These are phyloP conservation scores for Neonectria sp. DNA, from an alignment of 2,329 filamentous ascomycete species.

Conservation along the genomic window DNA sequence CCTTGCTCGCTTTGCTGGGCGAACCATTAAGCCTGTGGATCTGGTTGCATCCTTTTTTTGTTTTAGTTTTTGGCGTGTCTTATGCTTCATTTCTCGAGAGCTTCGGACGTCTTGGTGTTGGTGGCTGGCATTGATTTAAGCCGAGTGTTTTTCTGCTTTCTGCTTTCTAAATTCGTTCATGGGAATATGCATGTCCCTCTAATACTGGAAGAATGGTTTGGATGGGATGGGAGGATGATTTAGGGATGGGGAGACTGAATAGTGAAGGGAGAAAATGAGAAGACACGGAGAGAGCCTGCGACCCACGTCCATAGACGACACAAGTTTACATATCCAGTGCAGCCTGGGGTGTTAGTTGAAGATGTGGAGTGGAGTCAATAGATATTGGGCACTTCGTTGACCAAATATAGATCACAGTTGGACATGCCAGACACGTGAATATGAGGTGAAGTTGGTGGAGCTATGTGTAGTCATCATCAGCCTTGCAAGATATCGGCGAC, in stretches of 20 bases:
- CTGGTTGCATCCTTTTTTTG: constrained; percentile 38
- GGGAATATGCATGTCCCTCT: constrained; percentile 30
- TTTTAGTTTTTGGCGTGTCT: constrained; percentile 27
- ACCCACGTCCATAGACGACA: constrained; percentile 7
- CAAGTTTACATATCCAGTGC: background rate
- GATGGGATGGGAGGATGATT: constrained; percentile 19
- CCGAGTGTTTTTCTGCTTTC: constrained; percentile 27
- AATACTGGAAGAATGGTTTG: constrained; percentile 35
- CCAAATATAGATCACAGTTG: background rate
- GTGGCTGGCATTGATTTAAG: constrained; percentile 36
- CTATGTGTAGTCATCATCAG: constrained; percentile 3
- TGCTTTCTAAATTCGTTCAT: constrained; percentile 16
- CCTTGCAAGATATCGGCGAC: background rate
- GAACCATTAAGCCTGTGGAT: background rate
- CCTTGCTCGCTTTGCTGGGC: background rate
- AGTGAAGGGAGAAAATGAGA: constrained; percentile 30
- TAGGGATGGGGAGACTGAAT: constrained; percentile 5
- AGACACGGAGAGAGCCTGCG: constrained; percentile 14
- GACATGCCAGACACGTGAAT: background rate
- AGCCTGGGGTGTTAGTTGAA: background rate
- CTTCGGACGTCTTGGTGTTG: constrained; percentile 48
- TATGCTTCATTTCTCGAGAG: constrained; percentile 40
- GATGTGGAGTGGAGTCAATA: background rate
- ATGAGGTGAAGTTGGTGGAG: background rate
- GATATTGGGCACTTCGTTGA: background rate